A percentile compares a stretch with the other conserved stretches of the same genome.
phyloP scores from a whole-genome alignment of 2,329 filamentous ascomycete species.

The Aureobasidium sp. region DNA sequence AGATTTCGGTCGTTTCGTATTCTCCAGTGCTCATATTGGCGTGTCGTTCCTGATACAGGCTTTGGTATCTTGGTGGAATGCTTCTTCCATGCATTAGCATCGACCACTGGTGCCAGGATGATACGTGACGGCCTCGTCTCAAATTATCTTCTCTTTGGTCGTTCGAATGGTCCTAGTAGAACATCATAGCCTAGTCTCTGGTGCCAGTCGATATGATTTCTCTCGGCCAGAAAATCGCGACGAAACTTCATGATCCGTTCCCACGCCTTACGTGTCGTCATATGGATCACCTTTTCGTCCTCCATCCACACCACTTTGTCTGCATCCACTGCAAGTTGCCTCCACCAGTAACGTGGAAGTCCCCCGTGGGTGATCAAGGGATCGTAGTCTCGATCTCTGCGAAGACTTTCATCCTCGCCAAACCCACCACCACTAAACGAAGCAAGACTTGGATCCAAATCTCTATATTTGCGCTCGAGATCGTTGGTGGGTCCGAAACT shows the following conservation, averaged over 20 bases:
- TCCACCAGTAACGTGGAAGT: not conserved
- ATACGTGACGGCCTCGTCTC: not conserved
- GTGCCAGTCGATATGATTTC: not conserved
- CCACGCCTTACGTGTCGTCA: not conserved
- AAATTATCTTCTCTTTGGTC: not conserved
- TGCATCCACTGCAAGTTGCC: not conserved
- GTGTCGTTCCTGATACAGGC: not conserved
- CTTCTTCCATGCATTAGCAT: not conserved
- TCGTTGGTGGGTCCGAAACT: no score
- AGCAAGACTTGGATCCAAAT: no score
- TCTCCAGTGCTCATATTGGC: not conserved
- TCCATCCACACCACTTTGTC: not conserved
- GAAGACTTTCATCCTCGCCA: no score
- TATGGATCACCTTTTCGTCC: not conserved
- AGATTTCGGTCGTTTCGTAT: not conserved
- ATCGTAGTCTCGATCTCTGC: no score
- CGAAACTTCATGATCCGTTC: not conserved
- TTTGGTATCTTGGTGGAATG: not conserved
- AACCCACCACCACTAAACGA: no score
- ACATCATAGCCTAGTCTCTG: not conserved
- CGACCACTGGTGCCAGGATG: not conserved
- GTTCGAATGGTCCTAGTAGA: not conserved
- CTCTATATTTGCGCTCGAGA: no score
- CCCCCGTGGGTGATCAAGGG: not conserved
- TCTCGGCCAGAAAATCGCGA: not conserved